Percentiles rank a stretch among this genome's conserved stretches.
Evolutionary conservation across 2,329 filamentous ascomycete species (phyloP).

Genomic region (Cordyceps sp.): DNA sequence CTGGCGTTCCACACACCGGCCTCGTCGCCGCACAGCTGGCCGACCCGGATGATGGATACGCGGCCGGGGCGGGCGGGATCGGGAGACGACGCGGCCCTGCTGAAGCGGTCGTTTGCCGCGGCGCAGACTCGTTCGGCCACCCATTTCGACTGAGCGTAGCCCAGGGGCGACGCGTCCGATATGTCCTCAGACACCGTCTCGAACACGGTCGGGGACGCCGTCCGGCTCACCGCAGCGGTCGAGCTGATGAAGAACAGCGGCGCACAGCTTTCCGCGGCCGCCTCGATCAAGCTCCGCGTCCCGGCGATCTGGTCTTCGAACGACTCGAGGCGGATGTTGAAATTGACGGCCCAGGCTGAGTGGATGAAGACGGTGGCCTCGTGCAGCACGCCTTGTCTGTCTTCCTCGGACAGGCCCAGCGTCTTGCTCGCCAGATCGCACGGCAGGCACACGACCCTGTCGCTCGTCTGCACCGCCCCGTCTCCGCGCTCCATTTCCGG

Average conservation of each 20-base stretch:
- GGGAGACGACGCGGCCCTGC: conserved; percentile 1
- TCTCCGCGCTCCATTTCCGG: too few species aligned
- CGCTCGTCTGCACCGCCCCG: too few species aligned
- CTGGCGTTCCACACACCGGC: conserved; percentile 32
- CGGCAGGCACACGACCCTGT: neutral
- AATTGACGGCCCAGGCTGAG: conserved; percentile 38
- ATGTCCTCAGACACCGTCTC: conserved; percentile 12
- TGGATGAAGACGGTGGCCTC: conserved; percentile 21
- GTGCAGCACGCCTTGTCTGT: neutral
- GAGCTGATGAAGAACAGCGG: conserved; percentile 33
- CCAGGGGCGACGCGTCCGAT: conserved; percentile 16
- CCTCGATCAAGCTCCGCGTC: conserved; percentile 22
- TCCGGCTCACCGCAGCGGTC: conserved; percentile 23
- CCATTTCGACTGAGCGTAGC: conserved; percentile 25
- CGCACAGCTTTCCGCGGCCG: conserved; percentile 11
- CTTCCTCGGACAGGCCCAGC: neutral
- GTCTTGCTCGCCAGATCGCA: neutral
- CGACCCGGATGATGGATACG: conserved; percentile 28
- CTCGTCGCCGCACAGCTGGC: conserved; percentile 31
- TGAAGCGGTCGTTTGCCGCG: neutral
- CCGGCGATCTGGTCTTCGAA: conserved; percentile 33
- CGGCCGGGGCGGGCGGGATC: too few species aligned
- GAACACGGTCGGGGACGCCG: conserved; percentile 11
- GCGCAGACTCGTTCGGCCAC: conserved; percentile 21
- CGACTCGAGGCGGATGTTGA: conserved; percentile 30